Conservation (phyloP, 2,329 filamentous ascomycete genomes). For the Epichloe aotearoae region DNA sequence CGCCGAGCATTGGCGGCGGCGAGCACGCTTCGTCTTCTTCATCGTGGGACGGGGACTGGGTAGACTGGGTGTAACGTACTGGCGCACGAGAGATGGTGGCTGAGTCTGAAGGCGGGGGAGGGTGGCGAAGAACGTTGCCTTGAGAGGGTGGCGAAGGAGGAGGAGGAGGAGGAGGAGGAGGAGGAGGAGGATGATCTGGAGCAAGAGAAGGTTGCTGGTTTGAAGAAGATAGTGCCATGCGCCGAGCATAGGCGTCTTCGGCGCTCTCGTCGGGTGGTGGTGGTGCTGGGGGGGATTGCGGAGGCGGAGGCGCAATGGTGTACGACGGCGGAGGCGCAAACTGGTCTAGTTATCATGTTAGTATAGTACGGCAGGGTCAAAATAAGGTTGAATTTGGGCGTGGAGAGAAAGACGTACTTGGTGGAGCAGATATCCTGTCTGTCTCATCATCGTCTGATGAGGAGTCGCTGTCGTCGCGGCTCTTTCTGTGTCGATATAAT, state of each 20-base stretch:
- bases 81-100: constrained; percentile 65
- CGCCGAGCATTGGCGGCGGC: constrained; percentile 34
- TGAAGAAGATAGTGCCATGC: constrained; percentile 40
- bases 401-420: constrained; percentile 19
- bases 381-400: too few relatives aligned
- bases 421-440: constrained; percentile 13
- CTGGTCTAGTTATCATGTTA: constrained; percentile 27
- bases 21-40: constrained; percentile 30
- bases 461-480: constrained; percentile 26
- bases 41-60: constrained; percentile 14
- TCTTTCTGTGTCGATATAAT: constrained; percentile 55
- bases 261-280: constrained; percentile 47
- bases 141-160: constrained; percentile 13
- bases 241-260: constrained; percentile 56
- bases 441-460: constrained; percentile 29
- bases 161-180: constrained; percentile 14
- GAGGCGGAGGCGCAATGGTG: constrained; percentile 43
- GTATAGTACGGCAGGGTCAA: background rate
- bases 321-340: constrained; percentile 48
- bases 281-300: constrained; percentile 25
- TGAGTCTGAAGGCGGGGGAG: constrained; percentile 26
- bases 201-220: constrained; percentile 21
- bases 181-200: constrained; percentile 11
- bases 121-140: constrained; percentile 22
- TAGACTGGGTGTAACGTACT: constrained; percentile 48